A percentile compares a stretch with the other conserved stretches of the same genome.
Conservation (phyloP, 129 eudicot species). For the Heracleum sosnowskyi region DNA sequence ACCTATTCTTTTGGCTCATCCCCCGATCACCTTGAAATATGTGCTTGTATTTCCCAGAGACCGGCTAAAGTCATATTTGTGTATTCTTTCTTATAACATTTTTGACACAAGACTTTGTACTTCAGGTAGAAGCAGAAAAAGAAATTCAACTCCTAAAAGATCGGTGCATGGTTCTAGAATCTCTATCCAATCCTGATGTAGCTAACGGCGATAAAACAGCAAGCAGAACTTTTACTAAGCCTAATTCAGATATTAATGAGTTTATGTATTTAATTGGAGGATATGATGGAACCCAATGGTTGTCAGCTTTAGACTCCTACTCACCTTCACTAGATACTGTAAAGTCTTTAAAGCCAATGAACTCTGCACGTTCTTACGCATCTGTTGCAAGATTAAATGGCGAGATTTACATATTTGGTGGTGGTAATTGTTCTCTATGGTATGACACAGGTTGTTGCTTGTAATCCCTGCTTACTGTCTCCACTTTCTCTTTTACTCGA, state of each 20-base stretch:
- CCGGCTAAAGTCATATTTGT: neutral
- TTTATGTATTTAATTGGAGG: slow-evolving; percentile 63
- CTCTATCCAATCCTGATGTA: slow-evolving; percentile 19
- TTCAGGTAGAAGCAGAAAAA: slow-evolving; percentile 44
- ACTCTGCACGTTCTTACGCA: slow-evolving; percentile 42
- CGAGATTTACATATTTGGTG: slow-evolving; percentile 68
- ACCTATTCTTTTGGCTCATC: neutral
- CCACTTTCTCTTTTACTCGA: neutral
- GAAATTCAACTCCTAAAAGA: slow-evolving; percentile 45
- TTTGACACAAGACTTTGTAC: neutral
- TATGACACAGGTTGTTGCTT: slow-evolving; percentile 61
- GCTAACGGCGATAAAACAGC: slow-evolving; percentile 7
- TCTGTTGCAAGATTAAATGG: slow-evolving; percentile 49
- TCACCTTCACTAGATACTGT: slow-evolving; percentile 37
- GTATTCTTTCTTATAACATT: neutral
- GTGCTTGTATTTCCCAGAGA: neutral
- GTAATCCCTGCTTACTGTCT: slow-evolving; percentile 1
- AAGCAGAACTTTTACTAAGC: slow-evolving; percentile 14
- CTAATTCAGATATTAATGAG: slow-evolving; percentile 25
- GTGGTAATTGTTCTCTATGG: slow-evolving; percentile 55
- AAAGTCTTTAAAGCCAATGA: slow-evolving; percentile 51
- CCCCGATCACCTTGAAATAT: neutral
- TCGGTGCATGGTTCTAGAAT: slow-evolving; percentile 24
- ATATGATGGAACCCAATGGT: slow-evolving; percentile 58
- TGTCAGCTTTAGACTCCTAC: slow-evolving; percentile 51